Conservation (phyloP, 306 rosid genomes). For the Corylus avellana region DNA sequence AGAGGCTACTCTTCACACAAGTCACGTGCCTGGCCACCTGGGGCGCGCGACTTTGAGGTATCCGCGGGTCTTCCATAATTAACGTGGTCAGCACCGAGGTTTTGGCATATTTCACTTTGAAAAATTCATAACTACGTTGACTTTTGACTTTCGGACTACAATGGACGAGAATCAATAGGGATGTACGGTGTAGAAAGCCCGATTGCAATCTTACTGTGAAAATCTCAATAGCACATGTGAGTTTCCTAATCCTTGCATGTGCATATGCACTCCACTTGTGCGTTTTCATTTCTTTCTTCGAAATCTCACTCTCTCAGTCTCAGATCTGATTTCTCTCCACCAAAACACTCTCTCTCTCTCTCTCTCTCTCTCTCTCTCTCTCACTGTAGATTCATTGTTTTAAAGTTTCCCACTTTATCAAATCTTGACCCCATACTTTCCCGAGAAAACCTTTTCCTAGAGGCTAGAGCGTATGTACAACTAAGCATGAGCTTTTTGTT, state of each 20-base stretch:
- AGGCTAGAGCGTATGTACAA: slow-evolving; percentile 22
- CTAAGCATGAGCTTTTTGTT: slow-evolving; percentile 35
- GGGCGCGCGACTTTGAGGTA: slow-evolving; percentile 21
- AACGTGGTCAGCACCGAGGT: slow-evolving; percentile 35
- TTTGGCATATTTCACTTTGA: slow-evolving; percentile 20
- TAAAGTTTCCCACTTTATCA: slow-evolving; percentile 21
- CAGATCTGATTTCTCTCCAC: slow-evolving; percentile 39
- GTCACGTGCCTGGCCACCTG: slow-evolving; percentile 42
- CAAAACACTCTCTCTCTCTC: slow-evolving; percentile 6
- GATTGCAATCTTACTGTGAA: slow-evolving; percentile 36
- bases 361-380: background rate
- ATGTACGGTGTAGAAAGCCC: slow-evolving; percentile 28
- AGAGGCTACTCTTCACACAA: slow-evolving; percentile 30
- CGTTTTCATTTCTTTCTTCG: slow-evolving; percentile 34
- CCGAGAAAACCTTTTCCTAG: slow-evolving; percentile 23
- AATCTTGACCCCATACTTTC: slow-evolving; percentile 10
- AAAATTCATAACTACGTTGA: slow-evolving; percentile 43
- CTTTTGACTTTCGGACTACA: slow-evolving; percentile 17
- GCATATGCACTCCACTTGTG: background rate
- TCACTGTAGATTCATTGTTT: slow-evolving; percentile 20
- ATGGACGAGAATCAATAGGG: slow-evolving; percentile 26
- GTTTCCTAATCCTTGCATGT: background rate
- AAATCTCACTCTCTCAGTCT: slow-evolving; percentile 34
- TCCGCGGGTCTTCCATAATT: slow-evolving; percentile 28
- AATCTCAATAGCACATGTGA: slow-evolving; percentile 21